Percentiles rank a stretch among this genome's conserved stretches.
Evolutionary conservation across 768 basidiomycete genomes (phyloP).

Genomic region (Boletellus emodensis): DNA sequence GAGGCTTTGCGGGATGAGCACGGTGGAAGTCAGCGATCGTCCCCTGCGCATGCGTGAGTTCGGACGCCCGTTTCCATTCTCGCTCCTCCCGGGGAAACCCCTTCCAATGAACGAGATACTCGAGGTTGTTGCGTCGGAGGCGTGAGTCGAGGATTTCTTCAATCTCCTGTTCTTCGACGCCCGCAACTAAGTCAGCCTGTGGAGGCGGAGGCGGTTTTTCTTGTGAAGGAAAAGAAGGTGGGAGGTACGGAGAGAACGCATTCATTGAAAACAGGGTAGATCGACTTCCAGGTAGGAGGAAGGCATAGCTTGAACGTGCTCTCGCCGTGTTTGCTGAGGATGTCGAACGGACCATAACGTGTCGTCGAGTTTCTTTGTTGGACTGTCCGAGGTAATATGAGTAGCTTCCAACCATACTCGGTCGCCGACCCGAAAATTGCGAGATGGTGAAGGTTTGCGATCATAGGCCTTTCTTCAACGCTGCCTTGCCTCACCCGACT

Average conservation of each 20-base stretch:
- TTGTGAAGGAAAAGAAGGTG: not conserved
- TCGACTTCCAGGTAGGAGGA: not conserved
- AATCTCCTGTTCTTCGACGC: not conserved
- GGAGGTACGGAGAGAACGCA: not conserved
- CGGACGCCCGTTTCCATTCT: slow-evolving; percentile 14
- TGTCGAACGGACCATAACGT: slow-evolving; percentile 24
- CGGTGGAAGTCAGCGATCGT: slow-evolving; percentile 10
- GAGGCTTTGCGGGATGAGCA: not conserved
- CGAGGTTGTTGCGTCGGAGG: not conserved
- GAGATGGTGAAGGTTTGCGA: not conserved
- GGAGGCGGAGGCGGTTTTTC: not conserved
- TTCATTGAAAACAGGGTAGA: not conserved
- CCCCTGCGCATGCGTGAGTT: slow-evolving; percentile 7
- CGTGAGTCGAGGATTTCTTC: slow-evolving; percentile 21
- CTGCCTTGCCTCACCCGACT: not conserved
- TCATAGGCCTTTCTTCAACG: slow-evolving; percentile 19
- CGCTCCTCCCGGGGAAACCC: slow-evolving; percentile 3
- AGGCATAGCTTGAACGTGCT: not conserved
- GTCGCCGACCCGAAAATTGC: slow-evolving; percentile 14
- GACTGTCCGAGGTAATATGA: slow-evolving; percentile 22
- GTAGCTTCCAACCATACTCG: slow-evolving; percentile 27
- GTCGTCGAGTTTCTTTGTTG: slow-evolving; percentile 18
- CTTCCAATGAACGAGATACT: slow-evolving; percentile 30
- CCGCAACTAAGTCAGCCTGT: not conserved
- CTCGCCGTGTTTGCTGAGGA: slow-evolving; percentile 7